Conservation (phyloP, 2,329 filamentous ascomycete genomes). For the Kalmusia sp. region DNA sequence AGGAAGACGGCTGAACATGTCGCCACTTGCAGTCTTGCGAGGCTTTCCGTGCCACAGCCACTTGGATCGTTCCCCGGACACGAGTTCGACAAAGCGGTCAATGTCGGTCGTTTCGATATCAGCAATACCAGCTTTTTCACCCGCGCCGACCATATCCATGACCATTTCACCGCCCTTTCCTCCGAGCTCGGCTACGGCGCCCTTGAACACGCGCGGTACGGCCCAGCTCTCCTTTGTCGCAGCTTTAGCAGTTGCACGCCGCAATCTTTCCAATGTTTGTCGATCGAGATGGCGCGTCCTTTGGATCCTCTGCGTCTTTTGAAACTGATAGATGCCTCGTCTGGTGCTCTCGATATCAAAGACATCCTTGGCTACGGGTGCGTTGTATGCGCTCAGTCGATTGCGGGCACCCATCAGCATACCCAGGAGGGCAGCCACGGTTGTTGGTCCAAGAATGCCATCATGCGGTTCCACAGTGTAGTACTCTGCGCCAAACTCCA, state of each 20-base stretch:
- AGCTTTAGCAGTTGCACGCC: slow-evolving; percentile 85
- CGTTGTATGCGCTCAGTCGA: slow-evolving; percentile 82
- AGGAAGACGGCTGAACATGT: slow-evolving; percentile 49
- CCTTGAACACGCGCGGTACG: slow-evolving; percentile 93
- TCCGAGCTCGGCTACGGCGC: slow-evolving; percentile 89
- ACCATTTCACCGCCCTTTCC: slow-evolving; percentile 95
- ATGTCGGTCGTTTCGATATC: slow-evolving; percentile 93
- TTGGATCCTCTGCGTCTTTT: slow-evolving; percentile 84
- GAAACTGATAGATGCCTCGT: slow-evolving; percentile 84
- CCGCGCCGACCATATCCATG: slow-evolving; percentile 86
- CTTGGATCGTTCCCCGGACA: slow-evolving; percentile 82
- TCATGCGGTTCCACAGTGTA: slow-evolving; percentile 94
- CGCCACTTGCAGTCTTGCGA: slow-evolving; percentile 62
- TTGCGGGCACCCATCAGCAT: slow-evolving; percentile 90
- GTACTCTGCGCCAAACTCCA: slow-evolving; percentile 87
- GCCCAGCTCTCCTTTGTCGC: slow-evolving; percentile 89
- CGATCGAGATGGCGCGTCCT: slow-evolving; percentile 81
- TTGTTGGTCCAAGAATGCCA: slow-evolving; percentile 89
- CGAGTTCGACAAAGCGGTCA: slow-evolving; percentile 79
- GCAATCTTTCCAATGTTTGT: slow-evolving; percentile 80
- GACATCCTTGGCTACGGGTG: slow-evolving; percentile 86
- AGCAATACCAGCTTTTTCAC: slow-evolving; percentile 86
- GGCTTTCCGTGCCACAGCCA: slow-evolving; percentile 96
- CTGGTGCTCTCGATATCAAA: slow-evolving; percentile 87
- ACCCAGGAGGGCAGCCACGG: slow-evolving; percentile 85